These are phyloP conservation scores for Eremothecium sinecaudum DNA, from an alignment of 1,139 yeast genomes.

Conservation along the genomic window DNA sequence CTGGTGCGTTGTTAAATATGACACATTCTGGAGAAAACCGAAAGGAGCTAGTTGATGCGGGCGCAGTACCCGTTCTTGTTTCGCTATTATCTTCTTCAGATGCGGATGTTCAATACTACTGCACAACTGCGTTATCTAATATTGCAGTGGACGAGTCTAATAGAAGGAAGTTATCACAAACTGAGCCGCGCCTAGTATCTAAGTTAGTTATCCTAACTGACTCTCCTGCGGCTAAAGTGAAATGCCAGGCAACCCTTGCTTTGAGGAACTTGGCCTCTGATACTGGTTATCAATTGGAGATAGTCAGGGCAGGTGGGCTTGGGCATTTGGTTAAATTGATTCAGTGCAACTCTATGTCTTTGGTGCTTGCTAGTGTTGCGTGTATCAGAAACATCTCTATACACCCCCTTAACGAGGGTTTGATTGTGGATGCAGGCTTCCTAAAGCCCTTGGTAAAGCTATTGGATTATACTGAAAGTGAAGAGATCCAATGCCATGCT, in stretches of 20 bases:
- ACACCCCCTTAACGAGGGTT: constrained; percentile 90
- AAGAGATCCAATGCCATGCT: constrained; percentile 96
- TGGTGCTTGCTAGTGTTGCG: constrained; percentile 93
- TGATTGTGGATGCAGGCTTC: constrained; percentile 93
- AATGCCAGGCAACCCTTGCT: constrained; percentile 96
- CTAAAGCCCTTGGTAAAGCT: constrained; percentile 79
- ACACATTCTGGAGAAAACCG: constrained; percentile 96
- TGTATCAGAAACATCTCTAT: constrained; percentile 94
- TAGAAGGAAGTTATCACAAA: constrained; percentile 77
- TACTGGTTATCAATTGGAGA: constrained; percentile 82
- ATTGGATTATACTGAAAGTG: constrained; percentile 77
- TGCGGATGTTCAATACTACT: constrained; percentile 95
- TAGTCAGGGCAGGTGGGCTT: constrained; percentile 90
- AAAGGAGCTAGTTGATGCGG: constrained; percentile 93
- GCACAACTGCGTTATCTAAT: constrained; percentile 93
- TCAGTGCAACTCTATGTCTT: constrained; percentile 84
- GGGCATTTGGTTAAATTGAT: constrained; percentile 82
- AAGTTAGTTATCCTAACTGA: constrained; percentile 89
- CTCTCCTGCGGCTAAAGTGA: constrained; percentile 85
- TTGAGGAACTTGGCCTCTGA: constrained; percentile 92
- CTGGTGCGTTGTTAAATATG: constrained; percentile 96
- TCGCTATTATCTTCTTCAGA: constrained; percentile 80
- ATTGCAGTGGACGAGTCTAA: constrained; percentile 94
- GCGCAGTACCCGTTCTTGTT: constrained; percentile 94
- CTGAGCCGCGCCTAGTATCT: constrained; percentile 88